Base-by-base conservation (phyloP, 2,329 filamentous ascomycete genomes). In the Aspergillus piperis region DNA sequence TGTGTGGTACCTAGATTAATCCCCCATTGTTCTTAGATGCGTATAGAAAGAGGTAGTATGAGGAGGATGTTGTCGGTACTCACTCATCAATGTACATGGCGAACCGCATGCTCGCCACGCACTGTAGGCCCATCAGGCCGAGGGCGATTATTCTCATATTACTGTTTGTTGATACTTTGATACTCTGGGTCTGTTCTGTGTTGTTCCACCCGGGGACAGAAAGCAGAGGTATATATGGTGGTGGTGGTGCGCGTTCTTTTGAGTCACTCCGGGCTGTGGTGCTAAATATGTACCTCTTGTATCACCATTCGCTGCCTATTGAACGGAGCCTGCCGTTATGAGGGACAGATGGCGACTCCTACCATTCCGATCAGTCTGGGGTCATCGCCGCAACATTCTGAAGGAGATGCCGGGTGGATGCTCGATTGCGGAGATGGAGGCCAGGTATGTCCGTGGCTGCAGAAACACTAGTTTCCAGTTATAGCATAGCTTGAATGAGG, bases 11-110 rank as follows among this genome's bases (percentile, higher is more conserved):
- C 80, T 82, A 32, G 4, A 32, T 27, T 27, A 11, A 30, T 30
- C 44, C n/a, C 47, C 10, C 11, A 13, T 8, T 5, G 17, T 13
- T 38, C 23, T 68, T 56, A 66, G 62, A 3, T 48, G 60, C 2
- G 8, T 32, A 17, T 13, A n/a, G 6, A 2, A 0, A 19, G 10
- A 13, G 3, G 2, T 11, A 21, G 1, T 6, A 21, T 38, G 15
- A 0, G 38, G 39, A 1, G 7, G 6, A 10, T 19, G 39, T 17
- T n/a, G 7, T 42, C 11, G n/a, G 39, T 42, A 68, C 79, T 65
- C 67, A 83, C 78, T 82, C 62, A 63, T 83, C 81, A 65, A 78
- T 78, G 63, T 83, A 83, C 72, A 82, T 80, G 62, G 64, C 72
- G 58, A 77, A 74, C 49, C 72, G 70, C 32, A 72, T 51, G n/a